A percentile compares a stretch with the other conserved stretches of the same genome.
Evolutionary conservation across 1,284 basidiomycete species (phyloP).

Genomic region (Spongispora temasekensis): DNA sequence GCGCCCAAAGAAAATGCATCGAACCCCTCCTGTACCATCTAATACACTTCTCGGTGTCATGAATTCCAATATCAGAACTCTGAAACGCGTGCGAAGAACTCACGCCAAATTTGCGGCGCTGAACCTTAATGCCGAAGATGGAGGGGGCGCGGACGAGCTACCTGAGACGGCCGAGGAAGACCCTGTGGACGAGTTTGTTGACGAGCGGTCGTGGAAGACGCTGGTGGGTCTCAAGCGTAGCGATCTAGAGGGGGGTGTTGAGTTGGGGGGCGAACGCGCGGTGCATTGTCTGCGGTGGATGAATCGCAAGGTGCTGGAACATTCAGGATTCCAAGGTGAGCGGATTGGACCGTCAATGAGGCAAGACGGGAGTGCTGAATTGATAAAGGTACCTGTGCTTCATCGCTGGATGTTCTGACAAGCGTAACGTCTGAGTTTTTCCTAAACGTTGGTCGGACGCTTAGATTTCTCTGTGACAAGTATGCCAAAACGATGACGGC

Average conservation of each 20-base stretch:
- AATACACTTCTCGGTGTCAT: conserved; percentile 63
- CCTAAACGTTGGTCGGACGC: conserved; percentile 83
- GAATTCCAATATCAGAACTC: conserved; percentile 72
- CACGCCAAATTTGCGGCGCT: conserved; percentile 69
- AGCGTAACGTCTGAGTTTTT: conserved; percentile 83
- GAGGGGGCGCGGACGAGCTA: conserved; percentile 37
- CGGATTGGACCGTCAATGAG: conserved; percentile 9
- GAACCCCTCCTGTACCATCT: conserved; percentile 26
- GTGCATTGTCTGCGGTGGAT: conserved; percentile 70
- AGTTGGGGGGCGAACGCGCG: conserved; percentile 52
- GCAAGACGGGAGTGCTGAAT: conserved; percentile 7
- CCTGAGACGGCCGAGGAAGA: conserved; percentile 25
- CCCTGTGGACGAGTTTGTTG: conserved; percentile 46
- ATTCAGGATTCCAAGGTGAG: conserved; percentile 88
- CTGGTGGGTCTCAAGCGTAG: conserved; percentile 26
- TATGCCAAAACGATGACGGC: conserved; percentile 77
- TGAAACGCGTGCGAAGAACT: conserved; percentile 67
- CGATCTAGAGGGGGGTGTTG: conserved; percentile 26
- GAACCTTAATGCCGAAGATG: conserved; percentile 47
- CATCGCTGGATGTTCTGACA: conserved; percentile 80
- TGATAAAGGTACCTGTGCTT: conserved; percentile 57
- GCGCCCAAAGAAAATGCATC: conserved; percentile 43
- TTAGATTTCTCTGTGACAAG: conserved; percentile 81
- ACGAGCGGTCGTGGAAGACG: conserved; percentile 50
- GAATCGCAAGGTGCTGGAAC: conserved; percentile 76